Percentiles rank a stretch among this genome's conserved stretches.
phyloP scores from a whole-genome alignment of 306 rosid species.

The Medicago ruthenica region DNA sequence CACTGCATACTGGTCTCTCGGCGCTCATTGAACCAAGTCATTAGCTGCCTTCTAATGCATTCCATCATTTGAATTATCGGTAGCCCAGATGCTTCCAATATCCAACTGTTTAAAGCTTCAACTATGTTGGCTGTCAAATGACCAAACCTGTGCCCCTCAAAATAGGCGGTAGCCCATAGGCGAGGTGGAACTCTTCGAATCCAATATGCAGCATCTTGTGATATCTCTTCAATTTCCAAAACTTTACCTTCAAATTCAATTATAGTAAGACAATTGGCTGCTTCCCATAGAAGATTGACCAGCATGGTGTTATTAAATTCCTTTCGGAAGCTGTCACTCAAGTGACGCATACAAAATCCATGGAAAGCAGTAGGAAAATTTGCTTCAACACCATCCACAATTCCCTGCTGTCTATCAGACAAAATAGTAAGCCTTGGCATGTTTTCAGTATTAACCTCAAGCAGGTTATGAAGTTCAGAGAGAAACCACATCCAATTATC shows the following conservation, averaged over 20 bases:
- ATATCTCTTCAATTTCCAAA: slow-evolving; percentile 74
- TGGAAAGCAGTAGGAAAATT: slow-evolving; percentile 88
- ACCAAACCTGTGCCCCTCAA: slow-evolving; percentile 84
- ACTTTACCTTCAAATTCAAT: slow-evolving; percentile 78
- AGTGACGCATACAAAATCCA: slow-evolving; percentile 89
- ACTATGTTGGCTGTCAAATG: slow-evolving; percentile 78
- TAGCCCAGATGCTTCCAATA: slow-evolving; percentile 83
- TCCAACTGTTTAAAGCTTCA: slow-evolving; percentile 77
- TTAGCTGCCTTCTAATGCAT: slow-evolving; percentile 84
- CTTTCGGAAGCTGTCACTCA: slow-evolving; percentile 85
- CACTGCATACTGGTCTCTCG: slow-evolving; percentile 92
- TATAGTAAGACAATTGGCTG: slow-evolving; percentile 78
- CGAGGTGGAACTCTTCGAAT: slow-evolving; percentile 79
- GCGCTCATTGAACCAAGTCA: slow-evolving; percentile 92
- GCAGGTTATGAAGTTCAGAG: slow-evolving; percentile 79
- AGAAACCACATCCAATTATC: slow-evolving; percentile 95
- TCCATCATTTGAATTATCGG: slow-evolving; percentile 94
- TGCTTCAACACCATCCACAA: slow-evolving; percentile 81
- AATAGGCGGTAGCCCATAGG: slow-evolving; percentile 84
- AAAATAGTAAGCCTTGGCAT: slow-evolving; percentile 92
- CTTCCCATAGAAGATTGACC: slow-evolving; percentile 81
- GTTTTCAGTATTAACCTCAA: slow-evolving; percentile 83
- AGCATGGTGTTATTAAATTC: slow-evolving; percentile 80
- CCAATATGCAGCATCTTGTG: slow-evolving; percentile 89
- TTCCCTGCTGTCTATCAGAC: slow-evolving; percentile 84